Evolutionary conservation across 2,329 filamentous ascomycete species (phyloP), one percentile per base, ranked within the genome.

Genomic region (Phialophora expanda): DNA sequence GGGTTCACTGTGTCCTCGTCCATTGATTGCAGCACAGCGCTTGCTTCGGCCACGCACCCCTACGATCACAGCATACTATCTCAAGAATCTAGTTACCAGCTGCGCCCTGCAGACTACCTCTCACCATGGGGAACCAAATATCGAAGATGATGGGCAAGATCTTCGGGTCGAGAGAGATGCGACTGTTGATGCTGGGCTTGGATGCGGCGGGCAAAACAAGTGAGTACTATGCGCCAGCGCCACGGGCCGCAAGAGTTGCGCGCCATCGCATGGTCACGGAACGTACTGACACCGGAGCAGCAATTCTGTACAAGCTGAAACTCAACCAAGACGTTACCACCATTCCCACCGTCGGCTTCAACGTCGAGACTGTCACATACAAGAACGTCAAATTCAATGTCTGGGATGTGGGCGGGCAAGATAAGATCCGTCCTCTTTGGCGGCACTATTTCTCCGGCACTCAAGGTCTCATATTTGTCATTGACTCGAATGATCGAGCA

Each of bases 331-430:
- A 96, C 78, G 93, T 98, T 75, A 98, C 95, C 69, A 98, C 95
- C 60, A 98, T 98, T 77, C 95, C 95, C 55, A 99, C 95, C 38
- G 95, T 99, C 74, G 95, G 94, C 74, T 98, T 98, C 87, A 98
- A 98, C 86, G 95, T 98, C 80, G 94, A 98, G 85, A 96, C 93
- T 4, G 93, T 98, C 75, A 96, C 93, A 73, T 97, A 97, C 85
- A 97, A 97, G 87, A 98, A 98, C 80, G 93, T 97, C 81, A 96
- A 97, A 82, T 98, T 98, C 85, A 98, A 96, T 76, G 94, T 98
- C 70, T 98, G 94, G 94, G 94, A 98, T 84, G 94, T 98, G 67
- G 94, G 94, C 80, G 94, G 94, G 71, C 94, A 98, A 85, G 94
- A 98, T 86, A 98, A 98, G 89, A 98, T 98, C 76, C 87, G 94